phyloP scores from a whole-genome alignment of 2,329 filamentous ascomycete genomes.

The Aspergillus novoparasiticus region DNA sequence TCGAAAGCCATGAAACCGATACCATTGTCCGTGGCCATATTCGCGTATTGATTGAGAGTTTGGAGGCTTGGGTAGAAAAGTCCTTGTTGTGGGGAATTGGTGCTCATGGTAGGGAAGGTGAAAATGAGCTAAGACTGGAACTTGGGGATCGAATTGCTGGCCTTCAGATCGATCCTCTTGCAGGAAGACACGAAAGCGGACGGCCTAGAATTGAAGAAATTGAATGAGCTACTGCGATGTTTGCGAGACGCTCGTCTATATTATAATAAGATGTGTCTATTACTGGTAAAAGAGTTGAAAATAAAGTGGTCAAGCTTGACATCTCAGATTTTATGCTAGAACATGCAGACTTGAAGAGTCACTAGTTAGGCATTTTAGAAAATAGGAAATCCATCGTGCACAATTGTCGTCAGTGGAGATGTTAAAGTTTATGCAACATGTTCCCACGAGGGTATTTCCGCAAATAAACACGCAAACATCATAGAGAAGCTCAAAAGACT shows the following conservation, averaged over 20 bases:
- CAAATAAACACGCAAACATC: not conserved
- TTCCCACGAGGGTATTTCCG: not conserved
- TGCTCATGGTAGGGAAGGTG: constrained; percentile 19
- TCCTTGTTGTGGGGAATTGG: constrained; percentile 44
- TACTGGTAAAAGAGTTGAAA: not conserved
- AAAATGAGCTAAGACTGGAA: constrained; percentile 30
- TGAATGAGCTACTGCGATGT: constrained; percentile 28
- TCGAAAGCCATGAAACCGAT: constrained; percentile 43
- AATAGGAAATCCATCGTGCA: not conserved
- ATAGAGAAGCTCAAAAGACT: not conserved
- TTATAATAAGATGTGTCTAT: not conserved
- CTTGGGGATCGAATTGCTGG: constrained; percentile 44
- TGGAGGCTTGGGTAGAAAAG: constrained; percentile 48
- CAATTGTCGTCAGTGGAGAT: not conserved
- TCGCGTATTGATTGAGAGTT: constrained; percentile 42
- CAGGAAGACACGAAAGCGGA: constrained; percentile 20
- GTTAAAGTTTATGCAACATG: not conserved
- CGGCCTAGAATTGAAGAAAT: constrained; percentile 47
- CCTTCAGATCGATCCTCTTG: constrained; percentile 38
- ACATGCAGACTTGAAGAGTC: not conserved
- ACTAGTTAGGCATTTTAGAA: not conserved
- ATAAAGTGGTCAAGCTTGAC: not conserved
- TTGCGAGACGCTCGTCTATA: not conserved
- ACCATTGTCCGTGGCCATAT: constrained; percentile 44
- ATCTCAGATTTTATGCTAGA: not conserved